These are phyloP conservation scores for Chlamydomonas sp. DNA, from an alignment of 139 green algal species.

Conservation along the genomic window DNA sequence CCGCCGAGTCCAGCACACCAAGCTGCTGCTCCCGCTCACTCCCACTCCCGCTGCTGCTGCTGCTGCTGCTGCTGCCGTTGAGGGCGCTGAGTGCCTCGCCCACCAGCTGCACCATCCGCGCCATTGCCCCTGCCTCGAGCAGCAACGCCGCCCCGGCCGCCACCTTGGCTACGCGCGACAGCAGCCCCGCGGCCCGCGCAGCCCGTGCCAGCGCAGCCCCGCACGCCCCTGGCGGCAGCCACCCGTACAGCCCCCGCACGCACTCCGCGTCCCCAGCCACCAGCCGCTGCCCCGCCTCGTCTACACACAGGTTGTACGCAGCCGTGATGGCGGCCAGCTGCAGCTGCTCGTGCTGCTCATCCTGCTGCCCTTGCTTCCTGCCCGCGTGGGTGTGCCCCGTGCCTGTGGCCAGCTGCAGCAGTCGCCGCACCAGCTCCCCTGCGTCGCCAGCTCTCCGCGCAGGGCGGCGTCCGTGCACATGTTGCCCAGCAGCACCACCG, in stretches of 20 bases:
- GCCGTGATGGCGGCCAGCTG: conserved; percentile 34
- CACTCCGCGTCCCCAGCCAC: conserved; percentile 16
- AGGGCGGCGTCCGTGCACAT: conserved; percentile 45
- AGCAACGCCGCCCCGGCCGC: conserved; percentile 21
- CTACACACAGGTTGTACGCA: conserved; percentile 57
- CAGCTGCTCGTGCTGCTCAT: background rate
- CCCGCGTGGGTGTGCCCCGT: background rate
- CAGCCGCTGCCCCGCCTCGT: conserved; percentile 41
- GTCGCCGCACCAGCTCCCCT: conserved; percentile 6
- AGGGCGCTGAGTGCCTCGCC: background rate
- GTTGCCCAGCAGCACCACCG: conserved; percentile 56
- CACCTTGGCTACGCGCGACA: conserved; percentile 24
- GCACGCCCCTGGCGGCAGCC: background rate
- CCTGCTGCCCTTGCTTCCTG: background rate
- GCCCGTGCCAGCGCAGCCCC: background rate
- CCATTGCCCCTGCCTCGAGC: conserved; percentile 4
- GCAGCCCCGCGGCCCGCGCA: conserved; percentile 22
- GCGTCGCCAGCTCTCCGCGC: background rate
- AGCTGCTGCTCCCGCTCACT: background rate
- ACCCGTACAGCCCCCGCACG: background rate
- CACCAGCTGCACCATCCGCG: background rate
- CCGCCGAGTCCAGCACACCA: conserved; percentile 34
- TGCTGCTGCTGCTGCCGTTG: background rate
- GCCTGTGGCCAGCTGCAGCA: background rate
- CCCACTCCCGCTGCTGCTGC: background rate